Evolutionary conservation across 1,284 basidiomycete genomes (phyloP), one percentile per base, ranked within the genome.

Genomic region (Ceratobasidium papillatum): DNA sequence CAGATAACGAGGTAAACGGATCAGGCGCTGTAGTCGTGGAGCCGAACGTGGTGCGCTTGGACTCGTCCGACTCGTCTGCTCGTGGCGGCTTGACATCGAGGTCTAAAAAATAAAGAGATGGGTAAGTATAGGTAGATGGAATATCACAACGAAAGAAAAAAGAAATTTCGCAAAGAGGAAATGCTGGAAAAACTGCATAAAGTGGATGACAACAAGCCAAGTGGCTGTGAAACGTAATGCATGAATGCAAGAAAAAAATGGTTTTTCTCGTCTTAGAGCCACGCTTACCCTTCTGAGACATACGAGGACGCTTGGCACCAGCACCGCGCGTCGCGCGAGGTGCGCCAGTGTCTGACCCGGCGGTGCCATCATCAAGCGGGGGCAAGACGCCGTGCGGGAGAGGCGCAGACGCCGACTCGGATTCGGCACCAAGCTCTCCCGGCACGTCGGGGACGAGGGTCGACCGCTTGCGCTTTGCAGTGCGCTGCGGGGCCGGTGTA

Each of bases 191-290:
- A 52, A 68, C 41, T 32, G 63, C 25, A 51, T 51, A 65, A 64
- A 65, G 27, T 49, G 47, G 63, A 36, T 65, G 45, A 65, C 63
- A 65, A 65, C 63, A 41, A 56, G 32, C 49, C 30, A 27, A 32
- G 65, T 68, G 65, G 65, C 65, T 68, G 65, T 68, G 65, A 68
- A 68, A 68, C 65, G 65, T 68, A 68, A 68, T 68, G 65, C 65
- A 68, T 68, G 65, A 68, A 68, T 68, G 65, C 65, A 22, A 52
- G 65, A 65, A 59, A 65, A 65, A 65, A 65, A 63, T 45, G 45
- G 63, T 17, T 11, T 17, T 32, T 9, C 5, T 22, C 9, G 47
- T 9, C 43, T 3, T 38, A 17, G 25, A 47, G 12, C 11, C 3
- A 4, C 22, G 36, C 63, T 65, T 32, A 68, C 65, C 64, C 51